Evolutionary conservation across 768 basidiomycete species (phyloP), one percentile per base, ranked within the genome.

Genomic region (Lentinula sp.): DNA sequence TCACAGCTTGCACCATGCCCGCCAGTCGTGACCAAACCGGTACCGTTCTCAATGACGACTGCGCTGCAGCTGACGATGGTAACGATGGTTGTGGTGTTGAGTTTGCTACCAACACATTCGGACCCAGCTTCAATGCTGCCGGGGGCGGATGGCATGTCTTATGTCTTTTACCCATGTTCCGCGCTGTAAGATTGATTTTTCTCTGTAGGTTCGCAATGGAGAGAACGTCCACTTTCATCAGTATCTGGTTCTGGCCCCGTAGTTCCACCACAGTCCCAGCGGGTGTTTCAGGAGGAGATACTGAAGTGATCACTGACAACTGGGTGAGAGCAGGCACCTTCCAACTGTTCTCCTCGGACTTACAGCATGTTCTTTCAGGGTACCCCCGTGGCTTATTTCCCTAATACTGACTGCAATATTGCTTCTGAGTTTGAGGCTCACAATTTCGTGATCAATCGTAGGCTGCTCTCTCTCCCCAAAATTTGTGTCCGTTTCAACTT

Each of bases 201-300:
- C 13, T n/a, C 21, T 63, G 21, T 57, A 87, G 83, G 81, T 87
- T 78, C 69, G 87, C 86, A 0, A 74, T 87, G 66, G 85, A 88
- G 67, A 78, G 86, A 39, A 86, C 85, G 0, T 63, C 70, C 23
- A 66, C 68, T 4, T 82, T 77, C 67, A 83, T 90, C 68, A 86
- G 85, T 63, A 75, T 89, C 51, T 91, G 84, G 83, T 90, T 88
- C 73, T 91, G 86, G 86, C 75, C 84, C 0, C 77, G 85, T 46
- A 16, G 23, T 32, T 73, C 70, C 52, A 76, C 67, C 31, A 65
- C 68, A 13, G 73, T 83, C 28, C 85, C 85, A 1, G 64, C 69
- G 7, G 84, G 82, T 63, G 76, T 85, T 13, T 70, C 62, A 32
- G 69, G 69, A 16, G 83, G 81, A 3, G 74, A 70, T 0, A 66